A percentile compares a stretch with the other conserved stretches of the same genome.
phyloP scores from a whole-genome alignment of 2,329 filamentous ascomycete genomes.

The Aspergillus intermedius region DNA sequence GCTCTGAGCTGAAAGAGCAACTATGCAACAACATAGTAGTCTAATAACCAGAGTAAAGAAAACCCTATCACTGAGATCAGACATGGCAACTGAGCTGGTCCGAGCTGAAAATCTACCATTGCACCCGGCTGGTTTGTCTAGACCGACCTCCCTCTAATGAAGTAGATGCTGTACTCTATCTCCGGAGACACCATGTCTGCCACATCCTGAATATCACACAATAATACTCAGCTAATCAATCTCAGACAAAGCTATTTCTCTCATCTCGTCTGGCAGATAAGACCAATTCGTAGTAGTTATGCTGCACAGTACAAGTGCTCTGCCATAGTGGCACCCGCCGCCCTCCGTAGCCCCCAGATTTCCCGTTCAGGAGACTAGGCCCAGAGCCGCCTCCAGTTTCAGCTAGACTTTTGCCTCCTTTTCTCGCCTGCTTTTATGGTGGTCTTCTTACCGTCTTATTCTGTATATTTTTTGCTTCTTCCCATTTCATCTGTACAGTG shows the following conservation, averaged over 20 bases:
- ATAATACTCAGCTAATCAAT: neutral
- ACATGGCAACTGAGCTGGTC: too few relatives aligned
- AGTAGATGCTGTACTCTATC: too few relatives aligned
- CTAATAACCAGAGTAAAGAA: neutral
- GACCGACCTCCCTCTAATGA: too few relatives aligned
- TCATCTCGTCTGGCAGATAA: neutral
- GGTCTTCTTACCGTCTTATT: neutral
- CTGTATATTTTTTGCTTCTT: slow-evolving; percentile 3
- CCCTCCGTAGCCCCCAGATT: neutral
- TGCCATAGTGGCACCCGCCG: neutral
- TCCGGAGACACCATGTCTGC: neutral
- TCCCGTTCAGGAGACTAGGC: neutral
- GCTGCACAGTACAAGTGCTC: neutral
- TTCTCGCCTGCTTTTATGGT: neutral
- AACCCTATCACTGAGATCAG: too few relatives aligned
- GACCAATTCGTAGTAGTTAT: neutral
- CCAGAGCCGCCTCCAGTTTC: too few relatives aligned
- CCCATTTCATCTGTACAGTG: slow-evolving; percentile 3
- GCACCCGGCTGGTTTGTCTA: too few relatives aligned
- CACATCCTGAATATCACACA: neutral
- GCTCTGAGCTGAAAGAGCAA: too few relatives aligned
- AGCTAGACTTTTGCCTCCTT: neutral
- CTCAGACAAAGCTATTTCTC: neutral
- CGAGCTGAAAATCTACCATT: too few relatives aligned
- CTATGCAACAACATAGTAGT: neutral